A percentile compares a stretch with the other conserved stretches of the same genome.
phyloP scores from a whole-genome alignment of 768 basidiomycete species.

The Chiua virens region DNA sequence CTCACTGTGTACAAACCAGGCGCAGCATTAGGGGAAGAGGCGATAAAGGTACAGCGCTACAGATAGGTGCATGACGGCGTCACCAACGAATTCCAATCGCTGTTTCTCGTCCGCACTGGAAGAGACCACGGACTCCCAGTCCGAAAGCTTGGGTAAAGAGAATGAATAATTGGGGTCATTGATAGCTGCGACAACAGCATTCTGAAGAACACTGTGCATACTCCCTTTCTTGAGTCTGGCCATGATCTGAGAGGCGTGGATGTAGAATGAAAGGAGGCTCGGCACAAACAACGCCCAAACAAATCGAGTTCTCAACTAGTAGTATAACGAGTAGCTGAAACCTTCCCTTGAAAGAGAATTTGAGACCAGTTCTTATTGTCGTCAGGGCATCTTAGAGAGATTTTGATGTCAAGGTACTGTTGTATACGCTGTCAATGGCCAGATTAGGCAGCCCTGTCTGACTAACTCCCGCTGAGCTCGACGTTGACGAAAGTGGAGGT shows the following conservation, averaged over 20 bases:
- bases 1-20: conserved; percentile 39
- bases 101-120: conserved; percentile 34
- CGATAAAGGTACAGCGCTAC: conserved; percentile 41
- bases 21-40: conserved; percentile 29
- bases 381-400: too few relatives aligned
- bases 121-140: conserved; percentile 30
- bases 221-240: conserved; percentile 18
- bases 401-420: too few relatives aligned
- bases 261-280: too few relatives aligned
- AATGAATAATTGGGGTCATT: conserved; percentile 30
- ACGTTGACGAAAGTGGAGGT: not conserved
- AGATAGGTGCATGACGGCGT: conserved; percentile 44
- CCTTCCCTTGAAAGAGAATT: too few relatives aligned
- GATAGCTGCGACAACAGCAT: conserved; percentile 23
- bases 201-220: conserved; percentile 21
- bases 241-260: conserved; percentile 10
- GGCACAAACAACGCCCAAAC: too few relatives aligned
- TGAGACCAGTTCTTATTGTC: too few relatives aligned
- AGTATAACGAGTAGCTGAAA: too few relatives aligned
- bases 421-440: too few relatives aligned
- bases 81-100: conserved; percentile 48
- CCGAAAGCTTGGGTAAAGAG: conserved; percentile 25
- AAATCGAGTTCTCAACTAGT: too few relatives aligned
- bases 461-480: not conserved
- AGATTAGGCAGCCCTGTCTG: not conserved